A percentile compares a stretch with the other conserved stretches of the same genome.
phyloP scores from a whole-genome alignment of 2,329 filamentous ascomycete genomes.

The Trichocomaceae sp. region DNA sequence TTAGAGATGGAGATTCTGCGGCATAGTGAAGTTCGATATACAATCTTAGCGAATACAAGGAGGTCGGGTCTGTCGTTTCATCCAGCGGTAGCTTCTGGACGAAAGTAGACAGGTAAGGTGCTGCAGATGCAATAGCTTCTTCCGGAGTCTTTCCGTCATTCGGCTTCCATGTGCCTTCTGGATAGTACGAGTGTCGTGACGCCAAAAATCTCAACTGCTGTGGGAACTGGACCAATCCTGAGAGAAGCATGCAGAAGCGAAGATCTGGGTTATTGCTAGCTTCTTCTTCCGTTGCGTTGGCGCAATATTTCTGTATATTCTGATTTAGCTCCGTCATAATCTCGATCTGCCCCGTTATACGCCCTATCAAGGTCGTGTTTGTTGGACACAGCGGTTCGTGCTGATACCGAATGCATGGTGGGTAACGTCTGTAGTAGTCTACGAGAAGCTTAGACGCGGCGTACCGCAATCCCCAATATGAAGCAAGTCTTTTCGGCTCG shows the following conservation, averaged over 20 bases:
- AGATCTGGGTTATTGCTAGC: background rate
- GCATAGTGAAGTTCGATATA: constrained; percentile 17
- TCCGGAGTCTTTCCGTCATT: constrained; percentile 2
- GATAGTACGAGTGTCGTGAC: background rate
- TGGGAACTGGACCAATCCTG: background rate
- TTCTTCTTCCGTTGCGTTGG: constrained; percentile 3
- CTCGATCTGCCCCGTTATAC: constrained; percentile 13
- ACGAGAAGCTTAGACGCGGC: constrained; percentile 17
- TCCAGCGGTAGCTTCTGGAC: background rate
- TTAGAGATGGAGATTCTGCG: constrained; percentile 12
- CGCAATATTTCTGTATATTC: constrained; percentile 13
- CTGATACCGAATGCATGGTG: constrained; percentile 19
- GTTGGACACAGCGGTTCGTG: constrained; percentile 18
- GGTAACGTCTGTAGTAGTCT: constrained; percentile 19
- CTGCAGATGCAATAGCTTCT: background rate
- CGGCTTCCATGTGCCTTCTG: constrained; percentile 6
- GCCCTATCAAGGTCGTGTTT: constrained; percentile 13
- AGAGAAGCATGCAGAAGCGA: background rate
- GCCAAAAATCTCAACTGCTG: constrained; percentile 5
- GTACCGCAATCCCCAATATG: constrained; percentile 22
- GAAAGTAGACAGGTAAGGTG: constrained; percentile 4
- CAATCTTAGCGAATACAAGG: constrained; percentile 15
- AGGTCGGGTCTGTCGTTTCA: background rate
- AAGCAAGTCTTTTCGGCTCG: constrained; percentile 8
- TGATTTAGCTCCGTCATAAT: constrained; percentile 14